Evolutionary conservation across 345 rosid species (phyloP), one percentile per base, ranked within the genome.

Genomic region (Eucalyptus polybractea): DNA sequence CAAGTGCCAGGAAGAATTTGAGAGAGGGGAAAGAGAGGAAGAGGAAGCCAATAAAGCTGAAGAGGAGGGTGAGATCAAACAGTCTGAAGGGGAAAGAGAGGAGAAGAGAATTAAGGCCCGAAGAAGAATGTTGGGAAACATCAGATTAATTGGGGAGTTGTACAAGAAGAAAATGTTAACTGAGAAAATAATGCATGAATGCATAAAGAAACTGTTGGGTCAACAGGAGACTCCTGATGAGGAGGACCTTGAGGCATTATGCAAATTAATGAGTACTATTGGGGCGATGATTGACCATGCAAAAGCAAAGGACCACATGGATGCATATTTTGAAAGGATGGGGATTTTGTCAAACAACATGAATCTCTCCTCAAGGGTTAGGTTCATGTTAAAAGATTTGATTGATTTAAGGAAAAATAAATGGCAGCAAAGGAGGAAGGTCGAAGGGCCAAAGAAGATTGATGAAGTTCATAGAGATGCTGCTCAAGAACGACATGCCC

Each of bases 401-500:
- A 96, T 97, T 88, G 99, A 98, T 90, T 92, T 96, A 90, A 94
- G 99, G 92, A 96, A 90, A 93, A 97, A 96, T 89, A 98, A 96
- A 89, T 96, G 99, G 99, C 99, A 96, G 92, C 98, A 98, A 90
- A 94, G 99, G 94, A 95, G 98, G 93, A 98, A 98, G 94, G 99
- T 97, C n/a, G 99, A 97, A 86, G 99, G 99, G 81, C 99, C 99
- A 7, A 98, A 98, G 91, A 97, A 98, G 95, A 96, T 98, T 22
- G 99, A 98, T 76, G 99, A 98, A 90, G 99, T 98, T 88, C 99
- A 97, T 92, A 93, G 99, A 92, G 99, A 97, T 93, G 99, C 99
- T 90, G 99, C 97, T 87, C 99, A 98, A 93, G 99, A 98, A 91
- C 95, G 99, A 81, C 98, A 96, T 85, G 94, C 95, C 58, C 99